These are phyloP conservation scores for Parastagonospora nodorum DNA, from an alignment of 2,329 filamentous ascomycete genomes.

Conservation along the genomic window DNA sequence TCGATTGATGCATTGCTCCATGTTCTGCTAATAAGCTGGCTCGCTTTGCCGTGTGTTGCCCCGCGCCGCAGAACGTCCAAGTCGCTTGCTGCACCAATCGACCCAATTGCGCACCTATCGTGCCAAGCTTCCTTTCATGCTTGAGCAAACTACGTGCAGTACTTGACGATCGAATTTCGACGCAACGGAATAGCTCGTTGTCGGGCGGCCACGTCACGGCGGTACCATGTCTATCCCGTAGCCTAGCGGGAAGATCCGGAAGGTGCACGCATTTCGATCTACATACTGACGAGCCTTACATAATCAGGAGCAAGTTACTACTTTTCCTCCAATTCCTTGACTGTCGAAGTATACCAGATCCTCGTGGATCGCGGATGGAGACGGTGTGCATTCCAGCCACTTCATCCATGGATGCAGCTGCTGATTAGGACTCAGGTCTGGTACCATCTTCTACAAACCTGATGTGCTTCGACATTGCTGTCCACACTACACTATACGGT, in stretches of 20 bases:
- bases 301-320: slow-evolving; percentile 74
- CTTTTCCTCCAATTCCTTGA: slow-evolving; percentile 65
- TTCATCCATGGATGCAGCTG: slow-evolving; percentile 1
- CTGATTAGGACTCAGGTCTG: slow-evolving; percentile 46
- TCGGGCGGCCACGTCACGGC: slow-evolving; percentile 16
- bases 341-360: slow-evolving; percentile 69
- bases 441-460: slow-evolving; percentile 74
- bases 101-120: neutral
- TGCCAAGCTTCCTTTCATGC: slow-evolving; percentile 22
- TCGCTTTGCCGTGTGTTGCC: slow-evolving; percentile 28
- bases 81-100: slow-evolving; percentile 12
- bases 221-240: neutral
- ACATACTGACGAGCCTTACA: slow-evolving; percentile 28
- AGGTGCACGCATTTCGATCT: slow-evolving; percentile 1
- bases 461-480: slow-evolving; percentile 83
- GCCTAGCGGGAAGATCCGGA: slow-evolving; percentile 15
- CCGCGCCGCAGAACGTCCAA: slow-evolving; percentile 18
- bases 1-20: slow-evolving; percentile 19
- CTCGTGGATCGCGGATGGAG: slow-evolving; percentile 80
- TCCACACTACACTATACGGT: slow-evolving; percentile 82
- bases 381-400: slow-evolving; percentile 55
- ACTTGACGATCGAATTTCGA: neutral
- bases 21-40: slow-evolving; percentile 38
- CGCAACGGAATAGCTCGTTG: neutral
- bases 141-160: slow-evolving; percentile 1